Evolutionary conservation across 2,329 filamentous ascomycete species (phyloP).

Genomic region (Aspergillus glaucus): DNA sequence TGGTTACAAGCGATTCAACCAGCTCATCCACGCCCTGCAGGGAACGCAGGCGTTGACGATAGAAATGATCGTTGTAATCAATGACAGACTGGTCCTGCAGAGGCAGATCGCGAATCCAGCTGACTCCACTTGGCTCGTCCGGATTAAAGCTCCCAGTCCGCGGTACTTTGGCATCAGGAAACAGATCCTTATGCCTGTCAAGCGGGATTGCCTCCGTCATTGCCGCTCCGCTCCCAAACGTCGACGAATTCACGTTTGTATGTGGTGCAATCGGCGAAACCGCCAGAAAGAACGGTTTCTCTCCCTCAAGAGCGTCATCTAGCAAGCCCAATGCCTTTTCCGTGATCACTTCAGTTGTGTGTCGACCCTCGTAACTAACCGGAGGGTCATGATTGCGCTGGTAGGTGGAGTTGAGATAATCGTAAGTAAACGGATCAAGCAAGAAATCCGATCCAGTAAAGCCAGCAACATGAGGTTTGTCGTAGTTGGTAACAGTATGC

Average conservation of each 20-base stretch:
- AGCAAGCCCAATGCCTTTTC: constrained; percentile 53
- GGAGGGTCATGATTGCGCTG: constrained; percentile 52
- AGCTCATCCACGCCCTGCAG: constrained; percentile 52
- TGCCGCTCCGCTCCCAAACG: constrained; percentile 5
- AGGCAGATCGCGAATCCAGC: constrained; percentile 41
- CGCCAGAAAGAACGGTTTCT: constrained; percentile 59
- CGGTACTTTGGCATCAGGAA: constrained; percentile 55
- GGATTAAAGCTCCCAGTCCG: constrained; percentile 61
- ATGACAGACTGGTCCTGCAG: constrained; percentile 42
- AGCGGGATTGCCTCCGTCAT: constrained; percentile 51
- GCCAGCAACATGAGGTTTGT: constrained; percentile 25
- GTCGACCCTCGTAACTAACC: constrained; percentile 47
- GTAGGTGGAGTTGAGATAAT: constrained; percentile 59
- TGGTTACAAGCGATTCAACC: constrained; percentile 41
- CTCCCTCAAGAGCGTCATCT: constrained; percentile 47
- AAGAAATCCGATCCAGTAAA: constrained; percentile 34
- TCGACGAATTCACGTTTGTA: constrained; percentile 43
- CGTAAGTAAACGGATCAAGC: constrained; percentile 49
- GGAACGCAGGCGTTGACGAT: constrained; percentile 44
- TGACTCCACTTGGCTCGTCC: constrained; percentile 41
- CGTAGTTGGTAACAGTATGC: constrained; percentile 43
- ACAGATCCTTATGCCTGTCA: constrained; percentile 55
- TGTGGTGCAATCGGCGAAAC: constrained; percentile 62
- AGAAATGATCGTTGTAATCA: constrained; percentile 49
- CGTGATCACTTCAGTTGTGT: constrained; percentile 53